These are phyloP conservation scores for Backusella westeae DNA, from an alignment of 192 early-diverging fungal species.

Conservation along the genomic window DNA sequence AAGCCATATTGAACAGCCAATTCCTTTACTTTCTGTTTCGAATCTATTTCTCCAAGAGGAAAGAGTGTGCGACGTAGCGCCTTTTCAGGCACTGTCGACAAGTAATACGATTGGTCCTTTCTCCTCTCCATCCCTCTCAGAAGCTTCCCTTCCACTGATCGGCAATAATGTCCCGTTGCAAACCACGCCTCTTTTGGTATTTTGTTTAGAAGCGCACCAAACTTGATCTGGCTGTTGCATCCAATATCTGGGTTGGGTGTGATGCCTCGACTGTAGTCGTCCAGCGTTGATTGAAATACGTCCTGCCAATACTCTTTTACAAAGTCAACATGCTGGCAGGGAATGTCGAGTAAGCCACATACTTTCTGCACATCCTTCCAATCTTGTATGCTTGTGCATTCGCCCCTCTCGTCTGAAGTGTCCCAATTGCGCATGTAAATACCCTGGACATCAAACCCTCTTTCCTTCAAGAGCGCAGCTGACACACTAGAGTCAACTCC, in stretches of 20 bases:
- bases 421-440: slow-evolving; percentile 98
- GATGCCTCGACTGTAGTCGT: slow-evolving; percentile 62
- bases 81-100: slow-evolving; percentile 60
- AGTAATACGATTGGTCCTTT: slow-evolving; percentile 96
- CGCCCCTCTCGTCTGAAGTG: slow-evolving; percentile 69
- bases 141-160: slow-evolving; percentile 38
- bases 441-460: slow-evolving; percentile 68
- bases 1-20: slow-evolving; percentile 61
- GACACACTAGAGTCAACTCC: slow-evolving; percentile 93
- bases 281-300: slow-evolving; percentile 83
- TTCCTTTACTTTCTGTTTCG: slow-evolving; percentile 72
- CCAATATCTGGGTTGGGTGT: slow-evolving; percentile 94
- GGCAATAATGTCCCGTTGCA: slow-evolving; percentile 55
- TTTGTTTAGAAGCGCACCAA: slow-evolving; percentile 76
- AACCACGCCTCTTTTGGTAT: slow-evolving; percentile 33
- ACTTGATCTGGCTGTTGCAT: slow-evolving; percentile 94
- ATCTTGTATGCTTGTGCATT: slow-evolving; percentile 76
- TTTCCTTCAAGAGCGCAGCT: slow-evolving; percentile 68
- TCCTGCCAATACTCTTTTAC: slow-evolving; percentile 89
- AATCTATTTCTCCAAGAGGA: slow-evolving; percentile 69
- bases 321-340: slow-evolving; percentile 62
- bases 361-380: slow-evolving; percentile 76
- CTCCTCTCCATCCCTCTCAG: slow-evolving; percentile 54
- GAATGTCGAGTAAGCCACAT: slow-evolving; percentile 67
- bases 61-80: slow-evolving; percentile 61